phyloP scores from a whole-genome alignment of 768 basidiomycete genomes.

The Daedaleopsis sinensis region DNA sequence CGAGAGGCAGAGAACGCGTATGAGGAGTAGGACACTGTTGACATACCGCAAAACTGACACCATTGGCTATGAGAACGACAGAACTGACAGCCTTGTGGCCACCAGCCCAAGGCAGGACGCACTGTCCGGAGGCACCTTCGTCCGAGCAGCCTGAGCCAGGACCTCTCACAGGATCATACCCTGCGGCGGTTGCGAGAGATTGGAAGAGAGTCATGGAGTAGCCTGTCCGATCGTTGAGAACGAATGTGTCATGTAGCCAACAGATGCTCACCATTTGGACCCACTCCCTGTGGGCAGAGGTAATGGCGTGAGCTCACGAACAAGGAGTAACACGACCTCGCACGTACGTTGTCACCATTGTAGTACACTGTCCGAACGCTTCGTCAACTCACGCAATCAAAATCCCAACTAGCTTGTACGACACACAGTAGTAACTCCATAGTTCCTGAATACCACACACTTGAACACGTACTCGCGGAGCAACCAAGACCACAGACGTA shows the following conservation, averaged over 20 bases:
- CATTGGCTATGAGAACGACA: constrained; percentile 76
- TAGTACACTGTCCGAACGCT: constrained; percentile 60
- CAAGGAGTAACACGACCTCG: background rate
- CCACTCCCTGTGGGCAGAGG: constrained; percentile 54
- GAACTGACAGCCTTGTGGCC: constrained; percentile 78
- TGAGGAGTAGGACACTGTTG: background rate
- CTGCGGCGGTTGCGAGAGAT: constrained; percentile 68
- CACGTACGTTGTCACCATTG: constrained; percentile 76
- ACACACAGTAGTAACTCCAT: constrained; percentile 80
- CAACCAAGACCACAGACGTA: constrained; percentile 2
- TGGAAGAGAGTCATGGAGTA: constrained; percentile 81
- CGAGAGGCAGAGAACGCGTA: background rate
- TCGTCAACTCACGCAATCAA: background rate
- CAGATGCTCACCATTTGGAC: constrained; percentile 55
- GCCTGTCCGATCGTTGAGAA: too few relatives aligned
- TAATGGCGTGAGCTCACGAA: background rate
- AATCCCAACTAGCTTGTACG: background rate
- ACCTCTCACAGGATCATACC: constrained; percentile 70
- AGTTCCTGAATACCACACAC: constrained; percentile 49
- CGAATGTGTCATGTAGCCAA: too few relatives aligned
- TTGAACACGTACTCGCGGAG: background rate
- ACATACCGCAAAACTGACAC: constrained; percentile 71
- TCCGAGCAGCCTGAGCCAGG: constrained; percentile 70
- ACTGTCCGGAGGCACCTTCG: constrained; percentile 63
- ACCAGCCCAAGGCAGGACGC: constrained; percentile 76